Conservation (phyloP, 305 asterid species). For the Fraxinus baroniana region DNA sequence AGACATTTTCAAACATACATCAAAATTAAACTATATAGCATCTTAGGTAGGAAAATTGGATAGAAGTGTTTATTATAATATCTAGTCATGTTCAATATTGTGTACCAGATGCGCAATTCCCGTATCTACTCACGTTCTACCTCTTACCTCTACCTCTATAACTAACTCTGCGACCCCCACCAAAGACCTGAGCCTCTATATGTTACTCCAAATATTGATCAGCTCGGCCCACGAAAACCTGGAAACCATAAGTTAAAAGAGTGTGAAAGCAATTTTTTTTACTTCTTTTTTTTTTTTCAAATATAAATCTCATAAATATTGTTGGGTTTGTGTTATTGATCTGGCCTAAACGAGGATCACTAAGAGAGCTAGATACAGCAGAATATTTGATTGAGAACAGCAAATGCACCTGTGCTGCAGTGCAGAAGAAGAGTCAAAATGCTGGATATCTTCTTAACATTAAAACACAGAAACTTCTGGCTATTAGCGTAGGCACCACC, state of each 20-base stretch:
- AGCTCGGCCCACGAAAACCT: neutral
- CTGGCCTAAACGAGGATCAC: conserved; percentile 55
- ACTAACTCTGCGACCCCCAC: neutral
- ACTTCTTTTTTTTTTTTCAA: neutral
- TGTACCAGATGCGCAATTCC: neutral
- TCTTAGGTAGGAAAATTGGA: too few species aligned
- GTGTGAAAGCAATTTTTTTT: neutral
- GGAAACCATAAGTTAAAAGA: neutral
- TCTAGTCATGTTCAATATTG: neutral
- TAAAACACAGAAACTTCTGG: conserved; percentile 69
- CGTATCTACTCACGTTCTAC: neutral
- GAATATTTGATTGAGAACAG: conserved; percentile 61
- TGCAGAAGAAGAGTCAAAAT: conserved; percentile 64
- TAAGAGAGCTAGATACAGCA: conserved; percentile 59
- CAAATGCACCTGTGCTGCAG: conserved; percentile 72
- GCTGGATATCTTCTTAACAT: conserved; percentile 67
- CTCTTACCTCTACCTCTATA: too few species aligned
- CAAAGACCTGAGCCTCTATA: neutral
- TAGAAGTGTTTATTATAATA: too few species aligned
- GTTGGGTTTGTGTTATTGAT: neutral
- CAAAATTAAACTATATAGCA: too few species aligned
- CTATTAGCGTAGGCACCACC: conserved; percentile 48
- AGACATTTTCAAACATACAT: neutral
- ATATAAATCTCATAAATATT: neutral
- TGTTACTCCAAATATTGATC: neutral